A percentile compares a stretch with the other conserved stretches of the same genome.
phyloP scores from a whole-genome alignment of 345 rosid species.

The Dovyalis caffra region DNA sequence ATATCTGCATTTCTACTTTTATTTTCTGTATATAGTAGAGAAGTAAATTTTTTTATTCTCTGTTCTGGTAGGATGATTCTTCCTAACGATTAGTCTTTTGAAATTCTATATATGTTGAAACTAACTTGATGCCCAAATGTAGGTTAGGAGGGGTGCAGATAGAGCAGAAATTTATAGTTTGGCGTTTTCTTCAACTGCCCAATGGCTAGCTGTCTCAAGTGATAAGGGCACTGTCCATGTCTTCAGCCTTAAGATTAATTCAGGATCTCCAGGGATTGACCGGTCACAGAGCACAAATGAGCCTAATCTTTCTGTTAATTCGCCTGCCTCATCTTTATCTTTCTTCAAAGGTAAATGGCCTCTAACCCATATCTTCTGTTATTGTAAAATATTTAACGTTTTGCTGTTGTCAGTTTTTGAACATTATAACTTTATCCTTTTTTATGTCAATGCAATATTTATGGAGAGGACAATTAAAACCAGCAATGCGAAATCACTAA shows the following conservation, averaged over 20 bases:
- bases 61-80: background rate
- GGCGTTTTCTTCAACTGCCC: conserved; percentile 85
- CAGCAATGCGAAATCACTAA: too few relatives aligned
- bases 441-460: too few relatives aligned
- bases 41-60: background rate
- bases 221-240: conserved; percentile 98
- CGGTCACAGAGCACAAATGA: conserved; percentile 38
- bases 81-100: background rate
- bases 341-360: conserved; percentile 65
- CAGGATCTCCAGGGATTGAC: conserved; percentile 50
- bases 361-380: background rate
- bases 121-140: background rate
- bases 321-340: conserved; percentile 62
- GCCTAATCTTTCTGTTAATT: conserved; percentile 22
- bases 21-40: background rate
- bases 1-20: background rate
- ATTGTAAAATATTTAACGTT: background rate
- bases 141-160: conserved; percentile 99
- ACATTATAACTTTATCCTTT: background rate
- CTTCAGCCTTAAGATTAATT: conserved; percentile 75
- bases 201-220: conserved; percentile 96
- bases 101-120: background rate
- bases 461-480: too few relatives aligned
- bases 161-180: conserved; percentile 95
- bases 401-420: background rate